Base-by-base conservation (phyloP, 2,329 filamentous ascomycete genomes). In the Colletotrichum abscissum region DNA sequence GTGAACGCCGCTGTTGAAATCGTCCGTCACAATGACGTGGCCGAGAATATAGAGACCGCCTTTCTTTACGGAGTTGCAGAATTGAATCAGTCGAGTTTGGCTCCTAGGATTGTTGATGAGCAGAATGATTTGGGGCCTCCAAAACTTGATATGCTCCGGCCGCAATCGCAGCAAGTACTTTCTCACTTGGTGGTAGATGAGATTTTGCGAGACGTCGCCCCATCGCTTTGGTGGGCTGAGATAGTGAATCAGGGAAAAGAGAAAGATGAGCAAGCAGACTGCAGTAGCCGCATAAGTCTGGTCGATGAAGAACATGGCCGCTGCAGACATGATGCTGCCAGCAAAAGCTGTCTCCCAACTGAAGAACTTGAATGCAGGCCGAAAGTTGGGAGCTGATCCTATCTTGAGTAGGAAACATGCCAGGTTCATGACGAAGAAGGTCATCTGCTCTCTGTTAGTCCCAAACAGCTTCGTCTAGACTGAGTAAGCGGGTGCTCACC, bases 71-170 rank as follows among this genome's bases (percentile, higher is more conserved):
- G 94, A 95, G 80, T 97, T 97, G 83, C 95, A 97, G 77, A 97
- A 97, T 72, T 95, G 94, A 2, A 97, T 96, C 54, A 97, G 88
- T 55, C 94, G 92, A 66, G 93, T 95, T 79, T 97, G 94, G 6
- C 89, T 89, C n/a, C 95, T 89, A 4, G 94, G 93, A 77, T 97
- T 91, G 79, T 96, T 97, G 75, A 97, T 91, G 66, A 97, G 89
- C 0, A 97, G 87, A 60, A 97, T 89, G 56, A 97, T 95, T 76
- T 97, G 95, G 0, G 95, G 95, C 64, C 95, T 89, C 95, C 95
- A 97, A 80, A 97, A 97, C 79, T 97, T 97, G 81, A 97, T 95
- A 79, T 97, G 95, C 78, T 97, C 95, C 46, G 94, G 94, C 63
- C 91, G 92, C 35, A 97, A 85, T n/a, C 94, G 91, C 35, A 97